Conservation (phyloP, 441 rosid genomes). For the Gossypium lobatum region DNA sequence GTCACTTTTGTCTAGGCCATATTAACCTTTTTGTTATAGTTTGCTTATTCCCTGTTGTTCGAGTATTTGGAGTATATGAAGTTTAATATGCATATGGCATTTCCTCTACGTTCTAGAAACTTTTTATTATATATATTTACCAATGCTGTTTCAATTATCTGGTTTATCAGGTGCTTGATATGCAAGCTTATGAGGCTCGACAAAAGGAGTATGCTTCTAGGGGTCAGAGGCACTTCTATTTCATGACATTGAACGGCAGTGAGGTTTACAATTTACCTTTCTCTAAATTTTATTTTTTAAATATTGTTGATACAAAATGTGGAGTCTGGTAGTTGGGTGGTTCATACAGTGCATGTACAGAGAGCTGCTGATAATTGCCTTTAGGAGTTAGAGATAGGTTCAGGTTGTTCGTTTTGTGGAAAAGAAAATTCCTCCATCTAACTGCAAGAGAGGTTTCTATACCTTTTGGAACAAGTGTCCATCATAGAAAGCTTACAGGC, state of each 20-base stretch:
- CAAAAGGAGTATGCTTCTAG: slow-evolving; percentile 83
- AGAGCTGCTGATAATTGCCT: too few relatives aligned
- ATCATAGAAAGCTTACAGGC: too few relatives aligned
- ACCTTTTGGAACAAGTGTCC: too few relatives aligned
- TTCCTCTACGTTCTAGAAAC: not conserved
- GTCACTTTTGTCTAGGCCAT: not conserved
- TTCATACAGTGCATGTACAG: too few relatives aligned
- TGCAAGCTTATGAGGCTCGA: slow-evolving; percentile 74
- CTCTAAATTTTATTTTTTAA: not conserved
- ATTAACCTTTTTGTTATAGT: not conserved
- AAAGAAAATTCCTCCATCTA: too few relatives aligned
- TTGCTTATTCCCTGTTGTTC: not conserved
- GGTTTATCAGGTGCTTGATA: slow-evolving; percentile 81
- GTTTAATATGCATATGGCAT: not conserved
- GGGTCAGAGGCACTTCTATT: slow-evolving; percentile 98
- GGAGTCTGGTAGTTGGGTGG: too few relatives aligned
- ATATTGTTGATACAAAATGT: too few relatives aligned
- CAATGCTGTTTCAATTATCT: slow-evolving; percentile 11
- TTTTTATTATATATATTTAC: not conserved
- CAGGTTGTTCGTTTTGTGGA: too few relatives aligned
- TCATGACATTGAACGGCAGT: slow-evolving; percentile 94
- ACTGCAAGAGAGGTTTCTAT: too few relatives aligned
- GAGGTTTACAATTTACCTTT: slow-evolving; percentile 47
- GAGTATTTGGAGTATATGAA: not conserved
- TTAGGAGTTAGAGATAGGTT: too few relatives aligned